These are phyloP conservation scores for Termitomyces sp. DNA, from an alignment of 768 basidiomycete genomes.

Conservation along the genomic window DNA sequence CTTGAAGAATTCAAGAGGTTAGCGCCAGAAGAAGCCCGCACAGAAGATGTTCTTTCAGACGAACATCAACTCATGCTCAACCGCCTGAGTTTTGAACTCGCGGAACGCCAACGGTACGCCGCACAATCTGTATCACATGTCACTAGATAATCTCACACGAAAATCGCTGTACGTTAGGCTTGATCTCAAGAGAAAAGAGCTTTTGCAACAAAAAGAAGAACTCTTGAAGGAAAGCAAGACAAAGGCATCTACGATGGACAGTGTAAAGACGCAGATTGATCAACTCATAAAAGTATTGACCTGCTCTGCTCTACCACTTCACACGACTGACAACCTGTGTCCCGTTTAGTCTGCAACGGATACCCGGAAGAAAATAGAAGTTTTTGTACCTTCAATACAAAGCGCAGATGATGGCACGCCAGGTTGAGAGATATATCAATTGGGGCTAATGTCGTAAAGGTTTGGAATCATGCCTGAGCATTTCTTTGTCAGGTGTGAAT, in stretches of 20 bases:
- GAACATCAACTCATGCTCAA: conserved; percentile 87
- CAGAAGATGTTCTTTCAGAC: conserved; percentile 57
- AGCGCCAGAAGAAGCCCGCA: conserved; percentile 67
- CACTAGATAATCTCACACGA: background rate
- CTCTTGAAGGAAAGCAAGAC: conserved; percentile 76
- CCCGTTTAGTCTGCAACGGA: conserved; percentile 59
- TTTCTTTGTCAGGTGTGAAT: conserved; percentile 8
- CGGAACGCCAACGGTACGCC: conserved; percentile 79
- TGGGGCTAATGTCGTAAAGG: background rate
- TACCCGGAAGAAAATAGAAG: conserved; percentile 72
- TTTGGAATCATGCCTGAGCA: conserved; percentile 4
- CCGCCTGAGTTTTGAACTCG: conserved; percentile 81
- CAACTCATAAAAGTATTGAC: conserved; percentile 61
- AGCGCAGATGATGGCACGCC: conserved; percentile 12
- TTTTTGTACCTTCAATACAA: conserved; percentile 51
- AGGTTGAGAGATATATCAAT: conserved; percentile 8
- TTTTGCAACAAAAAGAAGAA: conserved; percentile 69
- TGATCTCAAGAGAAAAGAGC: conserved; percentile 66
- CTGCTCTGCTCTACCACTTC: background rate
- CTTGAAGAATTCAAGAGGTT: conserved; percentile 64
- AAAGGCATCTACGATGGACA: conserved; percentile 72
- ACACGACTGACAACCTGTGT: conserved; percentile 10
- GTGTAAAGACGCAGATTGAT: conserved; percentile 76
- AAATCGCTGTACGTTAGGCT: conserved; percentile 43
- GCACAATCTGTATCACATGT: conserved; percentile 10